Evolutionary conservation across 345 rosid genomes (phyloP), one percentile per base, ranked within the genome.

Genomic region (Microcos paniculata): DNA sequence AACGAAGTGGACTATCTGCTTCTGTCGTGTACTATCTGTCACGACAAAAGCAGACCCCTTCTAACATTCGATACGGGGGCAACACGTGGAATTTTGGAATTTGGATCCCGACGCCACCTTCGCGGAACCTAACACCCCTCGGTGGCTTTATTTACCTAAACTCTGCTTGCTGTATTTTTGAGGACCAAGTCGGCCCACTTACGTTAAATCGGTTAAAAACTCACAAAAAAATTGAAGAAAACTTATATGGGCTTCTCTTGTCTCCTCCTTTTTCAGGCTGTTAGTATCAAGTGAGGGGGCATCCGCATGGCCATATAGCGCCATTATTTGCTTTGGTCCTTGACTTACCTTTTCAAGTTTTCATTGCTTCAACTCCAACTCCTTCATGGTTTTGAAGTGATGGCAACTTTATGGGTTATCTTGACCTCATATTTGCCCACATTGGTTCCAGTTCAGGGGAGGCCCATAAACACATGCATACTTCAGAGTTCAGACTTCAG

Each of bases 1-100:
- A 14, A 26, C 3, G 62, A 26, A 19, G 13, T 42, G 11, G 45
- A 4, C 0, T 6, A 58, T 5, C 31, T 35, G 3, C 4, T 58
- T 26, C 9, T 13, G 1, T 57, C 18, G 35, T 57, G 4, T 13
- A 15, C 33, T 24, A n/a, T 57, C 33, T 12, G 62, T 26, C 62
- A 24, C 62, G 18, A 57, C 62, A 12, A 24, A 57, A 28, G 19
- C 35, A 58, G 62, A 58, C 12, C 71, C 35, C 55, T 3, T 14
- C 35, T 2, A 55, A 66, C 38, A 66, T 15, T 66, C 14, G 19
- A 23, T 18, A 13, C 2, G 21, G 42, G 35, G 11, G 21, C 23
- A 46, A 48, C 72, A 28, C 72, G 57, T 48, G 72, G 56, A 28
- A 16, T 68, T 67, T 68, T 26, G 23, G 24, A 16, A 46, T 67